Percentiles rank a stretch among this genome's conserved stretches.
Evolutionary conservation across 345 rosid genomes (phyloP).

Genomic region (Rhodomyrtus tomentosa): DNA sequence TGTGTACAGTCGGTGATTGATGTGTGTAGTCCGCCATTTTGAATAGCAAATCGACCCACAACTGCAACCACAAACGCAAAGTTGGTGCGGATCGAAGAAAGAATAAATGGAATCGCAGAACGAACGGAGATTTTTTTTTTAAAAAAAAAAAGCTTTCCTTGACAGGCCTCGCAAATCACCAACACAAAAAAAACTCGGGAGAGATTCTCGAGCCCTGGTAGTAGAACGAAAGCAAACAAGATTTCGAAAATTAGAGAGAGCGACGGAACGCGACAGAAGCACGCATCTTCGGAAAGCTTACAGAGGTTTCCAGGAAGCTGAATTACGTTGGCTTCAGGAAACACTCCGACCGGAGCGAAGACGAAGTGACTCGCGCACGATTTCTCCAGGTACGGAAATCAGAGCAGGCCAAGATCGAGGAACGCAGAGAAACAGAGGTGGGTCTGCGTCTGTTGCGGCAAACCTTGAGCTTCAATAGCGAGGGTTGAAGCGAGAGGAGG

Average conservation of each 20-base stretch:
- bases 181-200: not conserved
- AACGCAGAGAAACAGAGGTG: not conserved
- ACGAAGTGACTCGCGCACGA: not conserved
- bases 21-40: not conserved
- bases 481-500: too few species aligned
- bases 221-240: not conserved
- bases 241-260: not conserved
- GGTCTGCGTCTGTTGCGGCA: too few species aligned
- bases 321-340: too few species aligned
- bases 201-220: not conserved
- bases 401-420: not conserved
- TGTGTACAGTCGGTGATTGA: not conserved
- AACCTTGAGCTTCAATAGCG: too few species aligned
- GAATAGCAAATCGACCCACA: not conserved
- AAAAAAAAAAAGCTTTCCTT: too few species aligned
- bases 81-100: not conserved
- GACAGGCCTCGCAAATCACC: not conserved
- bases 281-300: too few species aligned
- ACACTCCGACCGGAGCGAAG: not conserved
- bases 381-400: not conserved
- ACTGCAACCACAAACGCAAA: too few species aligned
- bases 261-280: not conserved
- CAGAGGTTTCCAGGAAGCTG: not conserved
- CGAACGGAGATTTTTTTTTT: not conserved
- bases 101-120: not conserved